Conservation (phyloP, 2,329 filamentous ascomycete species). For the Tolypocladium inflatum region DNA sequence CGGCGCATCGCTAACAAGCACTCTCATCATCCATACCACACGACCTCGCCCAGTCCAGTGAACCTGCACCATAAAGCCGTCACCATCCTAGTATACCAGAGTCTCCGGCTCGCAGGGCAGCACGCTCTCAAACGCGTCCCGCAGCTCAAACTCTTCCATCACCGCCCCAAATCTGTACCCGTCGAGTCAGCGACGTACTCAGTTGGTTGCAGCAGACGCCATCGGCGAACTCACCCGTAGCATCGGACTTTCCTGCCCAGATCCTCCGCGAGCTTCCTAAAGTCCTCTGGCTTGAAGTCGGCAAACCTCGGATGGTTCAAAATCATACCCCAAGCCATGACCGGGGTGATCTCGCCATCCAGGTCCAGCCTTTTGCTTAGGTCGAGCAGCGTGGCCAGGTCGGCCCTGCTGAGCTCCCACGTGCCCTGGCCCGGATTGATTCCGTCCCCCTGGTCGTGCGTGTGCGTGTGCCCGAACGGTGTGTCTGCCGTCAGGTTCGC, state of each 20-base stretch:
- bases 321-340: slow-evolving; percentile 88
- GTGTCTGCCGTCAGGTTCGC: slow-evolving; percentile 37
- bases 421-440: slow-evolving; percentile 53
- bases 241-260: slow-evolving; percentile 76
- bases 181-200: not conserved
- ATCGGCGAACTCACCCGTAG: slow-evolving; percentile 67
- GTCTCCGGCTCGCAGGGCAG: slow-evolving; percentile 11
- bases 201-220: not conserved
- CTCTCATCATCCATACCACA: not conserved
- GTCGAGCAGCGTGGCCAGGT: slow-evolving; percentile 73
- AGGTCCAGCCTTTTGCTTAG: slow-evolving; percentile 75
- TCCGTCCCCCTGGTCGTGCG: slow-evolving; percentile 17
- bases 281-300: slow-evolving; percentile 58
- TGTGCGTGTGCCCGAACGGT: slow-evolving; percentile 40
- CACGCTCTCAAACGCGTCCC: slow-evolving; percentile 67
- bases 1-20: not conserved
- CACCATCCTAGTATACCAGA: not conserved
- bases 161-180: slow-evolving; percentile 48
- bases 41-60: not conserved
- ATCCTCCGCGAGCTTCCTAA: slow-evolving; percentile 62
- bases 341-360: slow-evolving; percentile 85
- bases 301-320: slow-evolving; percentile 59
- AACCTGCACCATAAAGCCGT: no score
- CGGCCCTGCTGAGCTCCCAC: slow-evolving; percentile 67
- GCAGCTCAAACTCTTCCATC: slow-evolving; percentile 59